Evolutionary conservation across 257 asterid genomes (phyloP).

Genomic region (Solanum pimpinellifolium): DNA sequence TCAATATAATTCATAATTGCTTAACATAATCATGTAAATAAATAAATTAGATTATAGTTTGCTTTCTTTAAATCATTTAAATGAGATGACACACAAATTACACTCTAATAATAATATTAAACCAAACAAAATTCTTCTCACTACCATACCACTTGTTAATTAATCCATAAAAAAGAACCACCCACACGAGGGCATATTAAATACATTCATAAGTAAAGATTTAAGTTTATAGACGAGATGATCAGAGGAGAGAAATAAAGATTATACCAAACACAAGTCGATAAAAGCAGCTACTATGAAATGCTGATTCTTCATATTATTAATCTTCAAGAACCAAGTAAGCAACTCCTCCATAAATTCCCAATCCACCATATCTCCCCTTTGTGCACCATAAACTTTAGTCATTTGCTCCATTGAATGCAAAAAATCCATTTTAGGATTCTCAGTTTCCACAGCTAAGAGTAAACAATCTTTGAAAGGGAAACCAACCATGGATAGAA

Average conservation of each 20-base stretch:
- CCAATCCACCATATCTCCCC: constrained; percentile 1
- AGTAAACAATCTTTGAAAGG: constrained; percentile 2
- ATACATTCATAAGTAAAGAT: background rate
- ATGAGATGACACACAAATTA: too few relatives aligned
- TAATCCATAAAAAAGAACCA: background rate
- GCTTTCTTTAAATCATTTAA: background rate
- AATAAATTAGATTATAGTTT: background rate
- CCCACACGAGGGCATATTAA: background rate
- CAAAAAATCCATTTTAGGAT: background rate
- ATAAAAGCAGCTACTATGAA: constrained; percentile 1
- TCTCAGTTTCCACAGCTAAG: background rate
- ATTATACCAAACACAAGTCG: background rate
- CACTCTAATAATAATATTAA: too few relatives aligned
- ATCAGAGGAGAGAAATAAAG: background rate
- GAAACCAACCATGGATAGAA: background rate
- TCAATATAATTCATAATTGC: background rate
- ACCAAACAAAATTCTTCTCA: background rate
- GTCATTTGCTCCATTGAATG: constrained; percentile 3
- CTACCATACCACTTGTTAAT: too few relatives aligned
- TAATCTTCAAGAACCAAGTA: constrained; percentile 6
- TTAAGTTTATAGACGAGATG: background rate
- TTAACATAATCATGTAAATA: background rate
- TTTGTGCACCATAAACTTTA: background rate
- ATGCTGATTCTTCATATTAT: background rate
- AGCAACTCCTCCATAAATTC: background rate